Percentiles rank a stretch among this genome's conserved stretches.
These are phyloP conservation scores for Jacaranda mimosifolia DNA, from an alignment of 257 asterid genomes.

Conservation along the genomic window DNA sequence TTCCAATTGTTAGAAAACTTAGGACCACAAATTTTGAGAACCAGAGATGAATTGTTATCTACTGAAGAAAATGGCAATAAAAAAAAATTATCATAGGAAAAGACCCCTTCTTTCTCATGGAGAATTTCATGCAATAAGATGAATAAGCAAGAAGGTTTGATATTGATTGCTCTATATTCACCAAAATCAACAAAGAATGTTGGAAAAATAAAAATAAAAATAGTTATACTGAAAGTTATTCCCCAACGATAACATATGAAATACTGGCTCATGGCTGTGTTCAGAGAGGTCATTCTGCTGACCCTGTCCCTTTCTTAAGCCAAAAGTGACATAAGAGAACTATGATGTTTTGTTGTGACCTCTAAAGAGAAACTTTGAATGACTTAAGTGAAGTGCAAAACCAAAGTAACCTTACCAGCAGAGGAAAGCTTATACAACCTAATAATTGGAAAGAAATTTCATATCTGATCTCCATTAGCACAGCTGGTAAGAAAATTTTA, in stretches of 20 bases:
- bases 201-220: background rate
- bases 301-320: background rate
- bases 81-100: background rate
- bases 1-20: conserved; percentile 4
- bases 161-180: background rate
- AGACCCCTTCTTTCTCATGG: conserved; percentile 9
- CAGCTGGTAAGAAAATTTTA: background rate
- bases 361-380: background rate
- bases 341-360: background rate
- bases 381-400: background rate
- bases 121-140: conserved; percentile 3
- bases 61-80: conserved; percentile 7
- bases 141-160: background rate
- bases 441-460: background rate
- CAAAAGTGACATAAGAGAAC: background rate
- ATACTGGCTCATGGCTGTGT: background rate
- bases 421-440: background rate
- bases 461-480: background rate
- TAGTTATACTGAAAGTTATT: background rate
- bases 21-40: conserved; percentile 18
- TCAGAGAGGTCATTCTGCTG: background rate
- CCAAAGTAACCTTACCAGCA: background rate
- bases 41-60: background rate
- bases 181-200: background rate
- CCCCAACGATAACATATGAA: background rate